phyloP scores from a whole-genome alignment of 2,329 filamentous ascomycete species.

The Alternaria consortialis region DNA sequence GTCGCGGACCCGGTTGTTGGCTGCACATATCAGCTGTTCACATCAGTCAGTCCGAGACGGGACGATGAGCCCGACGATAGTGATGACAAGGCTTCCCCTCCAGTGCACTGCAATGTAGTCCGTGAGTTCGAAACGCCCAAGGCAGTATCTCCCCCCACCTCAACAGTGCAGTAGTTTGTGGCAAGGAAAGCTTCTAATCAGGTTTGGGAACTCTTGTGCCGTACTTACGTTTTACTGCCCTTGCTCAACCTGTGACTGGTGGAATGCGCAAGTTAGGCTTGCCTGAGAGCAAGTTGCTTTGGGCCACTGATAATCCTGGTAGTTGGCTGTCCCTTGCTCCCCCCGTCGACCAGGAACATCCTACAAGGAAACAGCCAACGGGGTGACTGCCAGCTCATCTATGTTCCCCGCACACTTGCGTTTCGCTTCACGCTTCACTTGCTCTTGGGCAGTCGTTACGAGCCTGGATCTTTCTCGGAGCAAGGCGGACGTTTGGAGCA shows the following conservation, averaged over 20 bases:
- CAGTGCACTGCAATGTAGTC: slow-evolving; percentile 1
- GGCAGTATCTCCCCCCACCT: slow-evolving; percentile 3
- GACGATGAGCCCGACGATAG: slow-evolving; percentile 1
- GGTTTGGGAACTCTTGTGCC: not conserved
- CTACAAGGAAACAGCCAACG: slow-evolving; percentile 6
- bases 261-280: slow-evolving; percentile 2
- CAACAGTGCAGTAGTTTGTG: slow-evolving; percentile 10
- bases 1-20: not conserved
- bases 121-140: slow-evolving; percentile 5
- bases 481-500: slow-evolving; percentile 5
- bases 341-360: slow-evolving; percentile 12
- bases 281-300: slow-evolving; percentile 4
- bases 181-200: slow-evolving; percentile 1
- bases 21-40: not conserved
- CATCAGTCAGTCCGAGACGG: not conserved
- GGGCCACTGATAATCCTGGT: slow-evolving; percentile 1
- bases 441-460: slow-evolving; percentile 7
- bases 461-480: slow-evolving; percentile 8
- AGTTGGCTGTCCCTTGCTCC: not conserved
- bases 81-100: not conserved
- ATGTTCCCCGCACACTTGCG: slow-evolving; percentile 19
- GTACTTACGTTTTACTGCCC: not conserved
- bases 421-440: slow-evolving; percentile 12
- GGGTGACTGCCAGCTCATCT: slow-evolving; percentile 9
- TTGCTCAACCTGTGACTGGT: slow-evolving; percentile 6